Percentiles rank a stretch among this genome's conserved stretches.
These are phyloP conservation scores for Aspergillus oerlinghausenensis DNA, from an alignment of 2,329 filamentous ascomycete genomes.

Conservation along the genomic window DNA sequence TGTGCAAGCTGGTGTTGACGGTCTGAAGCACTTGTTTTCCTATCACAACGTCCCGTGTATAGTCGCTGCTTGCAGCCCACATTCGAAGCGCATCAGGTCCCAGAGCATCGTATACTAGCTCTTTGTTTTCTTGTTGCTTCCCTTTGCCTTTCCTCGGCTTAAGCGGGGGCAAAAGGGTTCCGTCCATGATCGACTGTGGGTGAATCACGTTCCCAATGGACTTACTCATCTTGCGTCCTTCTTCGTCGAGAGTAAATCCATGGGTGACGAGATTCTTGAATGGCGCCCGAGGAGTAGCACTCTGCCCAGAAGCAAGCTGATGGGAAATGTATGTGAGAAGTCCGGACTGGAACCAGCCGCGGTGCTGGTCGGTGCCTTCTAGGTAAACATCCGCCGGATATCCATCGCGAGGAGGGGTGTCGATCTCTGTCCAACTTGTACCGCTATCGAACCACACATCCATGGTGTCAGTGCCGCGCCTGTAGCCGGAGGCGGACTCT, in stretches of 20 bases:
- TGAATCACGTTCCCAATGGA: slow-evolving; percentile 84
- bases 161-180: slow-evolving; percentile 66
- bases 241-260: slow-evolving; percentile 83
- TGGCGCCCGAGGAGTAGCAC: slow-evolving; percentile 52
- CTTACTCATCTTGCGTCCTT: slow-evolving; percentile 98
- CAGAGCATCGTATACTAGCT: slow-evolving; percentile 60
- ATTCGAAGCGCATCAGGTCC: slow-evolving; percentile 83
- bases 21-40: slow-evolving; percentile 71
- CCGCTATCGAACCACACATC: slow-evolving; percentile 99
- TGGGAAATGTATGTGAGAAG: slow-evolving; percentile 76
- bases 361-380: slow-evolving; percentile 92
- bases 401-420: slow-evolving; percentile 26
- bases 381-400: slow-evolving; percentile 75
- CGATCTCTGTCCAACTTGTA: slow-evolving; percentile 72
- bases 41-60: slow-evolving; percentile 80
- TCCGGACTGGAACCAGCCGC: slow-evolving; percentile 98
- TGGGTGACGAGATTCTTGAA: slow-evolving; percentile 92
- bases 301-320: slow-evolving; percentile 35
- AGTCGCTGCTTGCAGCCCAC: slow-evolving; percentile 90
- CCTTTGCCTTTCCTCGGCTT: slow-evolving; percentile 59
- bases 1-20: slow-evolving; percentile 71
- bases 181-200: slow-evolving; percentile 79
- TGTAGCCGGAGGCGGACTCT: slow-evolving; percentile 47
- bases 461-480: slow-evolving; percentile 90
- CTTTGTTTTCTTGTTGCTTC: slow-evolving; percentile 32